These are phyloP conservation scores for Neurospora cerealis DNA, from an alignment of 495 filamentous ascomycete species.

Conservation along the genomic window DNA sequence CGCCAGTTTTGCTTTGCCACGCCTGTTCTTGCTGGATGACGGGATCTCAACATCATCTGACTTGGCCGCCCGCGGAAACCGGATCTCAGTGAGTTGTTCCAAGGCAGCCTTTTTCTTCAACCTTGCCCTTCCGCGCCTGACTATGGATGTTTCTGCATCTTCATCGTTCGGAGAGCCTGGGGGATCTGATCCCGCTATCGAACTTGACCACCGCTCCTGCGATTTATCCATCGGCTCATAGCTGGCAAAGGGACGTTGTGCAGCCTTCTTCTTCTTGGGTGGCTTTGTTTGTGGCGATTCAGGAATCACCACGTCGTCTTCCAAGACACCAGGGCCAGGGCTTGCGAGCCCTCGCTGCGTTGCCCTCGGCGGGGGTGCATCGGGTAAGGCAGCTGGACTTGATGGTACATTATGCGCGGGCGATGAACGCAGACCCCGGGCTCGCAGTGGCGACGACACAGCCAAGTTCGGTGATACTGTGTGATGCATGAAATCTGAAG, in stretches of 20 bases:
- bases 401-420: slow-evolving; percentile 20
- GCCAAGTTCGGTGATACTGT: slow-evolving; percentile 27
- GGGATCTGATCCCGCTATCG: neutral
- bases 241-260: slow-evolving; percentile 16
- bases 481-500: slow-evolving; percentile 26
- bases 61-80: slow-evolving; percentile 18
- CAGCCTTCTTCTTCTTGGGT: slow-evolving; percentile 4
- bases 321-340: slow-evolving; percentile 7
- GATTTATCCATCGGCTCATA: slow-evolving; percentile 27
- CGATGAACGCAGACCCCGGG: slow-evolving; percentile 30
- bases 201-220: slow-evolving; percentile 21
- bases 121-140: slow-evolving; percentile 13
- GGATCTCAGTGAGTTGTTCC: slow-evolving; percentile 26
- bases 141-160: slow-evolving; percentile 11
- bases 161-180: slow-evolving; percentile 12
- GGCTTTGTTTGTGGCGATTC: slow-evolving; percentile 13
- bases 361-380: neutral
- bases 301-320: slow-evolving; percentile 11
- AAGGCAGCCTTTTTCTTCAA: slow-evolving; percentile 26
- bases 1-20: slow-evolving; percentile 8
- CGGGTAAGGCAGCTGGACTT: slow-evolving; percentile 23
- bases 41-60: slow-evolving; percentile 28
- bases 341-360: slow-evolving; percentile 4
- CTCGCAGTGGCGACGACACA: slow-evolving; percentile 34
- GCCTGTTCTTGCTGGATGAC: slow-evolving; percentile 22